phyloP scores from a whole-genome alignment of 495 filamentous ascomycete species.

The Daldinia loculata region DNA sequence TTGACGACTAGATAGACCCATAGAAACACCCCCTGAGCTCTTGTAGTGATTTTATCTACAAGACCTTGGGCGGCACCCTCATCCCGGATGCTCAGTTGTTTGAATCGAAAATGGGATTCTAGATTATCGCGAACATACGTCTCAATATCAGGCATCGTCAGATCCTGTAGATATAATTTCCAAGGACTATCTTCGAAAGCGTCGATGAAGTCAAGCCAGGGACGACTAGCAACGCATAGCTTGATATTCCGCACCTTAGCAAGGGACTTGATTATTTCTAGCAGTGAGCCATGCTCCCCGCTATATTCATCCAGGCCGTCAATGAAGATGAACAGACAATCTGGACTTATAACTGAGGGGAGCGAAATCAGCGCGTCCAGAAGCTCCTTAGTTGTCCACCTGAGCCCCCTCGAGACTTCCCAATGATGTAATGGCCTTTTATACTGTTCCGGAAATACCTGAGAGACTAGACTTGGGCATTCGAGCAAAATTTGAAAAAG shows the following conservation, averaged over 20 bases:
- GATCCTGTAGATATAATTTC: constrained; percentile 6
- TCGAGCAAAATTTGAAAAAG: constrained; percentile 6
- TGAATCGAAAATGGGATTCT: not conserved
- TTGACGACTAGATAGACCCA: constrained; percentile 52
- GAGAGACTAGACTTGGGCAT: not conserved
- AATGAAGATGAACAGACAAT: constrained; percentile 8
- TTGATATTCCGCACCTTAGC: not conserved
- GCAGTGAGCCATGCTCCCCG: not conserved
- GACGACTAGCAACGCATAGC: constrained; percentile 11
- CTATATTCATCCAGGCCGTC: constrained; percentile 9
- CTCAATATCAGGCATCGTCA: constrained; percentile 2
- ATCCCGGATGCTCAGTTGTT: not conserved
- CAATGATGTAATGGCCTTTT: not conserved
- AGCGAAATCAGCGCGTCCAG: constrained; percentile 1
- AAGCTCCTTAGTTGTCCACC: not conserved
- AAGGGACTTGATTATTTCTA: constrained; percentile 5
- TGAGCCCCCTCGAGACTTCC: not conserved
- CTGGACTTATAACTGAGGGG: not conserved
- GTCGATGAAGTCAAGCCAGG: constrained; percentile 2
- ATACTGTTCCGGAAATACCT: not conserved
- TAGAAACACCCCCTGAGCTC: constrained; percentile 50
- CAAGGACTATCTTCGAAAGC: constrained; percentile 3
- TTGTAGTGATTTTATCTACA: not conserved
- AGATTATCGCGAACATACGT: not conserved
- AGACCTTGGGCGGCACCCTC: not conserved